These are phyloP conservation scores for Sporothrix brunneoviolacea DNA, from an alignment of 2,329 filamentous ascomycete species.

Conservation along the genomic window DNA sequence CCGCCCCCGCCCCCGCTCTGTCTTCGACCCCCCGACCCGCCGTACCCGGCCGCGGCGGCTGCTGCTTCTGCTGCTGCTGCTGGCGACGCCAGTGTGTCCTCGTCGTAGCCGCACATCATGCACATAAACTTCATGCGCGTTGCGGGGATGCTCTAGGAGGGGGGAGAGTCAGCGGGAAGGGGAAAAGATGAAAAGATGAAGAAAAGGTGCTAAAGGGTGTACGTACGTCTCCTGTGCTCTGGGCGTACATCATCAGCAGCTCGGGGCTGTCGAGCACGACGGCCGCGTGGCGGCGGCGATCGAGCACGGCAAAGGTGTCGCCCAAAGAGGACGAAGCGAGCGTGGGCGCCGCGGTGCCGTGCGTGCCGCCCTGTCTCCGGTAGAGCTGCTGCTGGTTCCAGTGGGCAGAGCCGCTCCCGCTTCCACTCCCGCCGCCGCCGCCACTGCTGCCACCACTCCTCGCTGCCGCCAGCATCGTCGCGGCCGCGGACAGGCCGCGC, in stretches of 20 bases:
- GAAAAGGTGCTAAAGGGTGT: neutral
- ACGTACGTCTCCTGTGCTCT: slow-evolving; percentile 48
- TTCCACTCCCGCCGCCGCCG: neutral
- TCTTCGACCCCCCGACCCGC: no score
- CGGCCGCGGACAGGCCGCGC: no score
- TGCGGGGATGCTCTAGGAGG: slow-evolving; percentile 44
- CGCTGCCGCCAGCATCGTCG: no score
- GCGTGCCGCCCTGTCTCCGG: no score
- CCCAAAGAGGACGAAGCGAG: no score
- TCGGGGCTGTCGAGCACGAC: slow-evolving; percentile 51
- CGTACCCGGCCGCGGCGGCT: no score
- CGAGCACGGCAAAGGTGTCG: slow-evolving; percentile 36
- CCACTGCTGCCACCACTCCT: neutral
- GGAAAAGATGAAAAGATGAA: neutral
- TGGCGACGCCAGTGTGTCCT: slow-evolving; percentile 19
- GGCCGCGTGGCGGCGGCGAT: slow-evolving; percentile 43
- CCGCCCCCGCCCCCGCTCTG: no score
- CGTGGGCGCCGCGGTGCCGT: neutral
- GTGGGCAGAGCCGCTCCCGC: neutral
- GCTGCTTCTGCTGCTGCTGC: no score
- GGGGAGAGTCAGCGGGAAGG: slow-evolving; percentile 13
- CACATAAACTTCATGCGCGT: slow-evolving; percentile 51
- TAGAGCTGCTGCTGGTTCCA: no score
- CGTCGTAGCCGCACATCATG: slow-evolving; percentile 48
- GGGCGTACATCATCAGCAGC: slow-evolving; percentile 52